Conservation (phyloP, 2,329 filamentous ascomycete species). For the Diaporthe sp. region DNA sequence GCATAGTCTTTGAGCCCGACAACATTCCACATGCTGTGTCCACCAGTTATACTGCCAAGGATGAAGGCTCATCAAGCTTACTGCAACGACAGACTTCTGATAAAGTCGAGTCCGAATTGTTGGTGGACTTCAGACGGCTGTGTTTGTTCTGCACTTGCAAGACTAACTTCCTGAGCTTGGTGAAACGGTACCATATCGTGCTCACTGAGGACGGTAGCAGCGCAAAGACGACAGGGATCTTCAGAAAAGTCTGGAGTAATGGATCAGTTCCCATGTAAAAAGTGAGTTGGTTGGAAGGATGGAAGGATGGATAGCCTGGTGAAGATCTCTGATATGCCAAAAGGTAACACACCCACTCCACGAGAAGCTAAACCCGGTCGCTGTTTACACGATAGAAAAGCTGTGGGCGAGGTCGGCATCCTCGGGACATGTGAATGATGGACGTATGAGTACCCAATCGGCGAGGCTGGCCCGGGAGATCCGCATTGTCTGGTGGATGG, state of each 20-base stretch:
- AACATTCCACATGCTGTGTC: not conserved
- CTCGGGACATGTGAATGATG: constrained; percentile 22
- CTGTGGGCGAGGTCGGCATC: constrained; percentile 6
- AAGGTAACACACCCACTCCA: not conserved
- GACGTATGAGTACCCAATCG: not conserved
- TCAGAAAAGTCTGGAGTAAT: not conserved
- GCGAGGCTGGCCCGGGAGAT: constrained; percentile 15
- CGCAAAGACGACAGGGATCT: not conserved
- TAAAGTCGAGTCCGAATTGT: not conserved
- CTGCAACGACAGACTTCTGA: not conserved
- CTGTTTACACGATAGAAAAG: not conserved
- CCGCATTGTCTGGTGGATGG: constrained; percentile 6
- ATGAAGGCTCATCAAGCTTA: not conserved
- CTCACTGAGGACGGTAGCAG: not conserved
- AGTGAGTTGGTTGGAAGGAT: not conserved
- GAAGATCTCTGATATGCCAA: not conserved
- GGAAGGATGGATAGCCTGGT: not conserved
- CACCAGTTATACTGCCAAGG: not conserved
- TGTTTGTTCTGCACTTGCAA: constrained; percentile 2
- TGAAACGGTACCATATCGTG: not conserved
- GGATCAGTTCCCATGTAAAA: not conserved
- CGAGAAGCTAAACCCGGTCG: not conserved
- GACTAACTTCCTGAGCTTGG: not conserved
- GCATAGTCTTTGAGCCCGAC: not conserved
- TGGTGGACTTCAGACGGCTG: not conserved